Base-by-base conservation (phyloP, 768 basidiomycete species). In the Amanita phalloides region DNA sequence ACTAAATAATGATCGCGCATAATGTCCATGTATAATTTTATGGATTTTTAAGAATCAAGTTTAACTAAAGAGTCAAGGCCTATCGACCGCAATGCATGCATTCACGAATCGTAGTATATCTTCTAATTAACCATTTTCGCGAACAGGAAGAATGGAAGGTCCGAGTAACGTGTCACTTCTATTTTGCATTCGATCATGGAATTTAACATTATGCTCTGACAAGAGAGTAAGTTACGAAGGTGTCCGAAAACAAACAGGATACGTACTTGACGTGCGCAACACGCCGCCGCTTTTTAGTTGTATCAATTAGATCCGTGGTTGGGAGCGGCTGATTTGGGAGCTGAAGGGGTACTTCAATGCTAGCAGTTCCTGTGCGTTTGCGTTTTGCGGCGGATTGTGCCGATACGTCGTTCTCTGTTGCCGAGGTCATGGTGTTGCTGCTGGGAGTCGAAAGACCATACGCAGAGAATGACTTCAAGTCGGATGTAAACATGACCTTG, bases 401-500 rank as follows among this genome's bases (percentile, higher is more conserved):
- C 9, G 30, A 30, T 30, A 9, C 30, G 8, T 30, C 30, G 8
- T 3, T 9, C 7, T 30, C 30, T 30, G 8, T 30, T 30, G 30
- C 30, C 30, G 8, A 9, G 9, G 30, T 30, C 8, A 30, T 9
- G 30, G 30, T 8, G 8, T 30, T 7, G 30, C 42, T 21, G 25
- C 35, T 23, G 11, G 11, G 35, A 21, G 32, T 21, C 7, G 44
- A 33, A 25, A 52, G 51, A 13, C 81, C 82, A 54, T 82, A 78
- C 9, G 74, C 62, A 1, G 84, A 73, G 55, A 86, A 88, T 0
- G 76, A 68, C 57, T 82, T 86, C 28, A 88, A 65, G 57, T 88
- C 86, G 6, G 86, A 76, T 1, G 86, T 86, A 55, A 88, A 88
- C 30, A 88, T 66, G 6, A 88, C 80, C 85, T 87, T 52, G 37